Evolutionary conservation across 306 rosid species (phyloP).

Genomic region (Cajanus cajan): DNA sequence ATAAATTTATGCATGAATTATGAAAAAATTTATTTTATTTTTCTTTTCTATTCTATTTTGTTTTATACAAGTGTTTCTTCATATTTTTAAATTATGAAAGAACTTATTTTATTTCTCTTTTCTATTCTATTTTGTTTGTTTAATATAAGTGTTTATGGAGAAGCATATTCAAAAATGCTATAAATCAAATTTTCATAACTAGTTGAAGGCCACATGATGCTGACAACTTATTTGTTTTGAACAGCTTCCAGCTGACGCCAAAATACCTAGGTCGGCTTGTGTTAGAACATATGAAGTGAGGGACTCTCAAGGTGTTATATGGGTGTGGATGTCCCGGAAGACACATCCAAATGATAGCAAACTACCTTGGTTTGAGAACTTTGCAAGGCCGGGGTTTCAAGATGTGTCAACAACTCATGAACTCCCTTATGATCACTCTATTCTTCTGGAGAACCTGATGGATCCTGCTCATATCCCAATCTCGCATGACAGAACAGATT

Average conservation of each 20-base stretch:
- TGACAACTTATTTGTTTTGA: not conserved
- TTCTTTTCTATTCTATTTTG: too few relatives aligned
- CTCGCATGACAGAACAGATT: conserved; percentile 94
- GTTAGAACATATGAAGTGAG: conserved; percentile 68
- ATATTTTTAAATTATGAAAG: too few relatives aligned
- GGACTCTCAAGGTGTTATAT: conserved; percentile 90
- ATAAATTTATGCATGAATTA: too few relatives aligned
- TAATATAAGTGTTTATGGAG: too few relatives aligned
- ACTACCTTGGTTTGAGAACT: conserved; percentile 90
- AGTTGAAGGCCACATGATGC: not conserved
- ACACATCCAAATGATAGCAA: conserved; percentile 62
- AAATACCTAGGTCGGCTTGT: conserved; percentile 85
- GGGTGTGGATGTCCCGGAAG: conserved; percentile 97
- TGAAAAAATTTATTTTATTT: too few relatives aligned
- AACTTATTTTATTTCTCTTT: too few relatives aligned
- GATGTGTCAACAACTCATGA: conserved; percentile 81
- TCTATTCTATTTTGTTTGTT: too few relatives aligned
- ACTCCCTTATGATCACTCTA: conserved; percentile 97
- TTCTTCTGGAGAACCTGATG: conserved; percentile 92
- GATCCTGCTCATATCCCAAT: conserved; percentile 97
- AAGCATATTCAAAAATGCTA: too few relatives aligned
- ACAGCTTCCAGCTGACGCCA: conserved; percentile 93
- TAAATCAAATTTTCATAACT: not conserved
- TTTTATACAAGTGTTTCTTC: too few relatives aligned
- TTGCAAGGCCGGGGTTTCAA: conserved; percentile 78